phyloP scores from a whole-genome alignment of 129 eudicot genomes.

The Helianthus tuberosus region DNA sequence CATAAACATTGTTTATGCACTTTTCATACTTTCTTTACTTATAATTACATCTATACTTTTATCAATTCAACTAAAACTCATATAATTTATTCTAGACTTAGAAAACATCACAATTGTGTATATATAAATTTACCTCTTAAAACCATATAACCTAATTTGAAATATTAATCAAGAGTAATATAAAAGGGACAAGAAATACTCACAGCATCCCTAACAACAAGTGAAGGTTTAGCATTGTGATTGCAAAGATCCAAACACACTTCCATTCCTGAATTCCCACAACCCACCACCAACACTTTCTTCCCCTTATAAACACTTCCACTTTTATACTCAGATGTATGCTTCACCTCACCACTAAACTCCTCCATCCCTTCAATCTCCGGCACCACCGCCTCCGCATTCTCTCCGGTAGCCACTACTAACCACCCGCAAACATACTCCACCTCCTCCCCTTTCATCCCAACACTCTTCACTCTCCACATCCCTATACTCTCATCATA shows the following conservation, averaged over 20 bases:
- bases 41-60: background rate
- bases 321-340: slow-evolving; percentile 79
- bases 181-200: slow-evolving; percentile 33
- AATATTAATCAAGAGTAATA: background rate
- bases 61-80: background rate
- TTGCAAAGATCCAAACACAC: slow-evolving; percentile 97
- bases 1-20: no score
- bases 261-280: slow-evolving; percentile 99
- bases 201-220: slow-evolving; percentile 92
- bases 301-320: slow-evolving; percentile 73
- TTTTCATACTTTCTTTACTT: no score
- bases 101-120: no score
- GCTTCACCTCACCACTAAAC: slow-evolving; percentile 68
- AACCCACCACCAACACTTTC: slow-evolving; percentile 86
- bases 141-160: background rate
- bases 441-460: slow-evolving; percentile 38
- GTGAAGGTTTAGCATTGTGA: slow-evolving; percentile 88
- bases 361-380: slow-evolving; percentile 65
- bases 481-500: slow-evolving; percentile 56
- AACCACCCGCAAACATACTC: slow-evolving; percentile 91
- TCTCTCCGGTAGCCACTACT: slow-evolving; percentile 97
- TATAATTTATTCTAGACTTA: no score
- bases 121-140: background rate
- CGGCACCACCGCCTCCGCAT: slow-evolving; percentile 94
- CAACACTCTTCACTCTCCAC: slow-evolving; percentile 69